phyloP scores from a whole-genome alignment of 306 rosid genomes.

The Canavalia gladiata region DNA sequence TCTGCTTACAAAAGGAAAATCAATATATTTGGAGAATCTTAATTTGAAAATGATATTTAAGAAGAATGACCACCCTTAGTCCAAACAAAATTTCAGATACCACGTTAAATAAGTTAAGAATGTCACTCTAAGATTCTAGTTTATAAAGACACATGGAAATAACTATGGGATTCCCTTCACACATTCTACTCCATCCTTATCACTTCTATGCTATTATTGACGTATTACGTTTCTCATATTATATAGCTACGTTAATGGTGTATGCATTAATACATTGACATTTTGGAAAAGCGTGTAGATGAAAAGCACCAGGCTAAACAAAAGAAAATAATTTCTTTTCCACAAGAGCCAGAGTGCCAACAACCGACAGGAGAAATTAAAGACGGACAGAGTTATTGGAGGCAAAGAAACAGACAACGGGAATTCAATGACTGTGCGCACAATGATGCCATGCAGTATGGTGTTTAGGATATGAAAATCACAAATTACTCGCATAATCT shows the following conservation, averaged over 20 bases:
- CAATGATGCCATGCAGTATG: slow-evolving; percentile 26
- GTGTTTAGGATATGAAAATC: slow-evolving; percentile 1
- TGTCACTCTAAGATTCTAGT: slow-evolving; percentile 32
- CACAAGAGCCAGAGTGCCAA: neutral
- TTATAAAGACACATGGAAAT: slow-evolving; percentile 27
- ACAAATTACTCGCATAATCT: neutral
- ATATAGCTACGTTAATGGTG: slow-evolving; percentile 13
- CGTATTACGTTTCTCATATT: slow-evolving; percentile 28
- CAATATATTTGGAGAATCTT: slow-evolving; percentile 38
- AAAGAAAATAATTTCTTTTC: neutral
- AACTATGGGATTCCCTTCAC: slow-evolving; percentile 38
- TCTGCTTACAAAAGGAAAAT: slow-evolving; percentile 48
- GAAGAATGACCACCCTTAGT: slow-evolving; percentile 23
- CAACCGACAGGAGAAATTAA: slow-evolving; percentile 20
- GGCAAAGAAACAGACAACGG: slow-evolving; percentile 31
- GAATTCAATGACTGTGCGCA: slow-evolving; percentile 21
- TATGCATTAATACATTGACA: slow-evolving; percentile 30
- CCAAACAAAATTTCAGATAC: slow-evolving; percentile 31
- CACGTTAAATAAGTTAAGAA: slow-evolving; percentile 42
- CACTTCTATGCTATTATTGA: slow-evolving; percentile 44
- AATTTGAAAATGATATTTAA: slow-evolving; percentile 26
- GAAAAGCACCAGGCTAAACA: slow-evolving; percentile 5
- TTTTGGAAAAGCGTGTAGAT: slow-evolving; percentile 24
- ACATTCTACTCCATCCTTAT: slow-evolving; percentile 34
- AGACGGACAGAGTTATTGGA: slow-evolving; percentile 23